A percentile compares a stretch with the other conserved stretches of the same genome.
Evolutionary conservation across 495 filamentous ascomycete species (phyloP).

Genomic region (Cenococcum geophilum): DNA sequence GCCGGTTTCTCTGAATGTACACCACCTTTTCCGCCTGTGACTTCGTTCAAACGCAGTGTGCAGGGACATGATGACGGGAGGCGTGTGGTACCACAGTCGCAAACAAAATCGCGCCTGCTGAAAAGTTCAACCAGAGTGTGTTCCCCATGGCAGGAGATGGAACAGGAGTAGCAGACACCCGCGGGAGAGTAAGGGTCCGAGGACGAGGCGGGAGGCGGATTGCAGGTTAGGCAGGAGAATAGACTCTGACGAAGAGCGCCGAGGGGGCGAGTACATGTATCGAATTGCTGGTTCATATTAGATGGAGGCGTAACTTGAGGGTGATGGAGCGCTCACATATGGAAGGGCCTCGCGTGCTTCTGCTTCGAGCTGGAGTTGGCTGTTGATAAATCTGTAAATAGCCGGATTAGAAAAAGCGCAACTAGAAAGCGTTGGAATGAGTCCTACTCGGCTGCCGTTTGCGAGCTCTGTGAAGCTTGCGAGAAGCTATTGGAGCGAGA

Average conservation of each 20-base stretch:
- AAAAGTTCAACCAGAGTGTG: conserved; percentile 95
- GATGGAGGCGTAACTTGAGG: conserved; percentile 15
- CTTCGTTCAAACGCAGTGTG: conserved; percentile 65
- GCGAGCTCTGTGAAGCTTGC: conserved; percentile 61
- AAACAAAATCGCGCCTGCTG: conserved; percentile 88
- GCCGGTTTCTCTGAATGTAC: conserved; percentile 69
- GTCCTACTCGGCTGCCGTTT: conserved; percentile 75
- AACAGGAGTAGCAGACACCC: conserved; percentile 92
- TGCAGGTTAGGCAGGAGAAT: conserved; percentile 90
- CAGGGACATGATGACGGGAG: conserved; percentile 65
- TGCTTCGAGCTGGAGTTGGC: conserved; percentile 82
- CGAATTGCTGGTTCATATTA: conserved; percentile 60
- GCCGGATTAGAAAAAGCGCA: background rate
- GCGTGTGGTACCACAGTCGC: conserved; percentile 90
- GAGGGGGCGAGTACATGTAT: conserved; percentile 81
- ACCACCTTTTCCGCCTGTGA: conserved; percentile 65
- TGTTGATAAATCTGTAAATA: conserved; percentile 66
- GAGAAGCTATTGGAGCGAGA: conserved; percentile 42
- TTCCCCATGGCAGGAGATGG: conserved; percentile 92
- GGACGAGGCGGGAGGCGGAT: conserved; percentile 60
- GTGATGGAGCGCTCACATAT: conserved; percentile 54
- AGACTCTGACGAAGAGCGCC: conserved; percentile 80
- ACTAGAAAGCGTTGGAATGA: background rate
- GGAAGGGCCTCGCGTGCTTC: conserved; percentile 93
- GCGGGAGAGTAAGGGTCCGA: conserved; percentile 64